Evolutionary conservation across 2,329 filamentous ascomycete species (phyloP), one percentile per base, ranked within the genome.

Genomic region (Alternaria burnsii): DNA sequence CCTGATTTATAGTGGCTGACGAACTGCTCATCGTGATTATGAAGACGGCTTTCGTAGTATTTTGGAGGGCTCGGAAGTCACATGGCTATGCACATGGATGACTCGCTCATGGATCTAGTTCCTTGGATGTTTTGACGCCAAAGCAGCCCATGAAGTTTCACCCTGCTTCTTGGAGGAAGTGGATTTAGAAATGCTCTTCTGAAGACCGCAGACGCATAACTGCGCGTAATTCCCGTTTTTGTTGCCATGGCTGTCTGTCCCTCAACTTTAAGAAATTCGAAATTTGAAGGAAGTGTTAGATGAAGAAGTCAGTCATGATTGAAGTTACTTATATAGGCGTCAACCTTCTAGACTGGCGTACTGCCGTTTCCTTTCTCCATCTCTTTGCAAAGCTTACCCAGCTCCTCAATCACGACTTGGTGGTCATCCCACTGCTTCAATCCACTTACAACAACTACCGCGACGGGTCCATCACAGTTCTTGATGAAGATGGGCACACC

Each of bases 361-460:
- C 32, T 42, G 9, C 41, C 55, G 5, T 41, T 41, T n/a, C 42
- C 42, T n/a, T 24, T 50, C 47, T 67, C 58, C 61, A 71, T 50
- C 36, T 41, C 50, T 43, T 63, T 52, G 14, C 48, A 53, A 28
- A 72, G 32, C 20, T 56, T 63, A 8, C 41, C 63, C 63, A 73
- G 51, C 62, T 68, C 69, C 75, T 93, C 89, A 1, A 91, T 84
- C 74, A 94, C 88, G 48, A 93, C 88, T 28, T 87, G 88, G 77
- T 94, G 91, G 78, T 94, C 91, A 80, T 93, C 86, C 73, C 91
- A 84, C 80, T 93, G 90, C 83, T 89, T 91, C 77, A 94, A 77
- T 10, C 91, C 91, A 76, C 88, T 91, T 2, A 94, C 91, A 14
- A 93, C 87, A 5, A 92, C 86, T 2, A 93, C 89, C 0, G 86